These are phyloP conservation scores for Eimeria maxima DNA, from an alignment of 169 alveolate species.

Conservation along the genomic window DNA sequence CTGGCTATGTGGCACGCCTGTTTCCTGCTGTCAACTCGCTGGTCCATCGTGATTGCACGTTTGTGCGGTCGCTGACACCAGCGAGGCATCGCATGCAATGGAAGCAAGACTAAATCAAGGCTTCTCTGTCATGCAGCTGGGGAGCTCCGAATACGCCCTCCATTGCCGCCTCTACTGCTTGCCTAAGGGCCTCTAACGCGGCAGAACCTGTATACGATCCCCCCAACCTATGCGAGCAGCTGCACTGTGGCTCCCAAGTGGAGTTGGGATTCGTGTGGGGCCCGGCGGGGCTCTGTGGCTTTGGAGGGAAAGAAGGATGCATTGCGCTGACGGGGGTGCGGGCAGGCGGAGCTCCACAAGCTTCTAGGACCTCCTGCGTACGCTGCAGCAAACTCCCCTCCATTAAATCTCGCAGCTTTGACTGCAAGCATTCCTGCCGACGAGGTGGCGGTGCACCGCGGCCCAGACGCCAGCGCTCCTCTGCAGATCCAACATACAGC, in stretches of 20 bases:
- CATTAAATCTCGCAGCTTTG: not conserved
- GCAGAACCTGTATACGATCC: not conserved
- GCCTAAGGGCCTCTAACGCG: conserved; percentile 12
- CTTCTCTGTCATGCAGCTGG: not conserved
- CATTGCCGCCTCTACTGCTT: conserved; percentile 30
- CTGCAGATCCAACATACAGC: not conserved
- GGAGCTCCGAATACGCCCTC: not conserved
- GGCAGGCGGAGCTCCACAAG: not conserved
- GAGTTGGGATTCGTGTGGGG: not conserved
- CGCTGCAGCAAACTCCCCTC: not conserved
- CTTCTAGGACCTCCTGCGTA: not conserved
- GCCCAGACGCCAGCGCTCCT: conserved; percentile 35
- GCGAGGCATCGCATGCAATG: not conserved
- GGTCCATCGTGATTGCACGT: not conserved
- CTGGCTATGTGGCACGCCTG: not conserved
- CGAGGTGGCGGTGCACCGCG: conserved; percentile 11
- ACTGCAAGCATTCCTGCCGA: conserved; percentile 37
- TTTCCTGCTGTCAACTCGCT: not conserved
- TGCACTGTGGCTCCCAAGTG: not conserved
- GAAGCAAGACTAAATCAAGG: not conserved
- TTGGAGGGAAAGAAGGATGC: not conserved
- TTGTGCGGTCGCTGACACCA: not conserved
- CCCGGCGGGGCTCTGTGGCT: not conserved
- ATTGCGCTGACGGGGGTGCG: not conserved
- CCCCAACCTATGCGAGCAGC: not conserved